Evolutionary conservation across 2,329 filamentous ascomycete species (phyloP), one percentile per base, ranked within the genome.

Genomic region (Colletotrichum nymphaeae): DNA sequence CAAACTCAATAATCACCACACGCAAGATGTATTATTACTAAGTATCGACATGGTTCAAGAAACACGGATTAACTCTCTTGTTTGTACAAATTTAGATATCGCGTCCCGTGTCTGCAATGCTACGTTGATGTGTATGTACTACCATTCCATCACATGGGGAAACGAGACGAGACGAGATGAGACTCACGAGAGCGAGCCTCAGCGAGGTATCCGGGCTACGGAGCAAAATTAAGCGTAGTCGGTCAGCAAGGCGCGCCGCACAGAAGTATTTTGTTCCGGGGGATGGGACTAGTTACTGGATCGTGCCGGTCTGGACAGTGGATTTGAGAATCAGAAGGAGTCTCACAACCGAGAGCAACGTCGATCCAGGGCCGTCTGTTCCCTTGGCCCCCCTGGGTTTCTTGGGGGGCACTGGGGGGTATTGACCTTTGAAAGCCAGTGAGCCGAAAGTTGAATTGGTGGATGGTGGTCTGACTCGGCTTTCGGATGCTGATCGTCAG

Each of bases 401-500:
- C 35, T 14, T 37, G 5, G 14, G 37, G 6, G 14, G 16, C 9
- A 11, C 8, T 4, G 37, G 37, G 37, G 14, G 35, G 5, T 2
- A 8, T 24, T 22, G 30, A n/a, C 35, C 5, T n/a, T 32, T 24
- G 32, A 28, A 30, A 14, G 58, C 22, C 42, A 46, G 42, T n/a
- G 42, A 46, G 22, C 11, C 22, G n/a, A 35, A 42, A 35, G 30
- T 12, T n/a, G 19, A 26, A 8, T 32, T 32, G 22, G 26, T 49
- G 11, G 30, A 22, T 57, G 22, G 65, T 69, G 58, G 42, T 46
- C 55, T 70, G 67, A 70, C 67, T 70, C 67, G 46, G 67, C 60
- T 65, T 49, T 65, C 67, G 60, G 59, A 73, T 70, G 67, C 64
- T 46, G 60, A 65, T 73, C 70, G 60, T 60, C 67, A 56, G 49